Percentiles rank a stretch among this genome's conserved stretches.
Evolutionary conservation across 2,329 filamentous ascomycete species (phyloP).

Genomic region (Ilyonectria mors-panacis): DNA sequence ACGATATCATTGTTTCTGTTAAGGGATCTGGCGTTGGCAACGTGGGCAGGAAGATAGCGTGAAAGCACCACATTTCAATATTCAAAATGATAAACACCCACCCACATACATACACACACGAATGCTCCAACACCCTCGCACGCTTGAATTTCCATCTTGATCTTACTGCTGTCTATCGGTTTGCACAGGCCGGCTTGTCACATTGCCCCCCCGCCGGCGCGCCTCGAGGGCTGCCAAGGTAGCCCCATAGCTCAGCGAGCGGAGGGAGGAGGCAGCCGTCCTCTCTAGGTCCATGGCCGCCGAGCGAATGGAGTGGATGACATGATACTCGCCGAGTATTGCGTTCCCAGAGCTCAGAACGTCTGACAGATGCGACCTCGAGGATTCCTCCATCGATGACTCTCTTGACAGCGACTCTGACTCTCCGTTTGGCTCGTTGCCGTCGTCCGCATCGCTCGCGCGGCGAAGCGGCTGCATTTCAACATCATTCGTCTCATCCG

Average conservation of each 20-base stretch:
- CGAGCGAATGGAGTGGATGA: conserved; percentile 64
- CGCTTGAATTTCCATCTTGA: conserved; percentile 17
- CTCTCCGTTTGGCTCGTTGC: conserved; percentile 46
- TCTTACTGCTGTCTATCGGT: conserved; percentile 40
- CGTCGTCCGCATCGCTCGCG: conserved; percentile 44
- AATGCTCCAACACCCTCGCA: conserved; percentile 15
- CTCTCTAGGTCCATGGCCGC: conserved; percentile 63
- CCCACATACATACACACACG: conserved; percentile 15
- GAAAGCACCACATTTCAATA: conserved; percentile 47
- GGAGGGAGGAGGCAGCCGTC: conserved; percentile 66
- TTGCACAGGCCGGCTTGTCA: conserved; percentile 39
- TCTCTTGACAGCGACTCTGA: conserved; percentile 47
- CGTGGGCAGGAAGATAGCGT: conserved; percentile 89
- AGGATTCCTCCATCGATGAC: conserved; percentile 47
- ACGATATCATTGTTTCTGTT: conserved; percentile 88
- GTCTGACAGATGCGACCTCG: conserved; percentile 60
- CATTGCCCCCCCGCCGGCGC: conserved; percentile 52
- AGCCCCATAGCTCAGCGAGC: conserved; percentile 68
- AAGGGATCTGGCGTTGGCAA: conserved; percentile 96
- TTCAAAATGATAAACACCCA: conserved; percentile 30
- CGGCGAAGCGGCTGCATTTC: conserved; percentile 59
- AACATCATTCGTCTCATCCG: conserved; percentile 59
- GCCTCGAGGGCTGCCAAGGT: conserved; percentile 68
- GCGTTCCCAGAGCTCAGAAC: conserved; percentile 70
- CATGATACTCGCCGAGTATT: conserved; percentile 67